These are phyloP conservation scores for Erysimum cheiri DNA, from an alignment of 441 rosid genomes.

Conservation along the genomic window DNA sequence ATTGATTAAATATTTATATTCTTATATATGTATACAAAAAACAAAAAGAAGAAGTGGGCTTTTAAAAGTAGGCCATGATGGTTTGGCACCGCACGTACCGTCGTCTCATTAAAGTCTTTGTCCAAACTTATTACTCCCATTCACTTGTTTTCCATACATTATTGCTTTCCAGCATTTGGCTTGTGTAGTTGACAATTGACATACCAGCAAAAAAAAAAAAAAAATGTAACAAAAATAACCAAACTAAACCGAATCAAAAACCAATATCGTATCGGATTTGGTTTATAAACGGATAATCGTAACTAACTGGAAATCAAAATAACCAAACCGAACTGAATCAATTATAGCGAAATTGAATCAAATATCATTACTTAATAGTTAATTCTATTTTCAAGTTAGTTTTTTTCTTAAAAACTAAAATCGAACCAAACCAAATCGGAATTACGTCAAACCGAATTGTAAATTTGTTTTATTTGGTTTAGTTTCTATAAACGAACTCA, in stretches of 20 bases:
- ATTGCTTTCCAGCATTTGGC: constrained; percentile 24
- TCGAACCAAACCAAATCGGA: not conserved
- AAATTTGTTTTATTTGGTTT: not conserved
- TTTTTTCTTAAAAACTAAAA: not conserved
- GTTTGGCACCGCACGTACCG: constrained; percentile 44
- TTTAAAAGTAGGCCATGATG: constrained; percentile 34
- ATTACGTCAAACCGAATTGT: not conserved
- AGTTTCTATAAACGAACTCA: not conserved
- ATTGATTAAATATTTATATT: not conserved
- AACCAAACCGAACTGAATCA: not conserved
- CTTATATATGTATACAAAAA: not conserved
- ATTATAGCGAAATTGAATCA: not conserved
- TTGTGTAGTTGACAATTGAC: not conserved
- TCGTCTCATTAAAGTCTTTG: constrained; percentile 40
- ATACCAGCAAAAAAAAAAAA: not conserved
- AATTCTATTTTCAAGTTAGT: too few species aligned
- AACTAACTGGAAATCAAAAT: not conserved
- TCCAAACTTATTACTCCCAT: constrained; percentile 25
- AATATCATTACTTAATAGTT: too few species aligned
- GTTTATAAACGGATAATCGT: not conserved
- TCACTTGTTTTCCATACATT: constrained; percentile 14
- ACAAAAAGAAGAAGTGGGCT: constrained; percentile 28
- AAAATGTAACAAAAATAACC: not conserved
- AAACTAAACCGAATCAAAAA: not conserved
- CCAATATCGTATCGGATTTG: not conserved